phyloP scores from a whole-genome alignment of 2,329 filamentous ascomycete genomes.

The Corinectria fuckeliana region DNA sequence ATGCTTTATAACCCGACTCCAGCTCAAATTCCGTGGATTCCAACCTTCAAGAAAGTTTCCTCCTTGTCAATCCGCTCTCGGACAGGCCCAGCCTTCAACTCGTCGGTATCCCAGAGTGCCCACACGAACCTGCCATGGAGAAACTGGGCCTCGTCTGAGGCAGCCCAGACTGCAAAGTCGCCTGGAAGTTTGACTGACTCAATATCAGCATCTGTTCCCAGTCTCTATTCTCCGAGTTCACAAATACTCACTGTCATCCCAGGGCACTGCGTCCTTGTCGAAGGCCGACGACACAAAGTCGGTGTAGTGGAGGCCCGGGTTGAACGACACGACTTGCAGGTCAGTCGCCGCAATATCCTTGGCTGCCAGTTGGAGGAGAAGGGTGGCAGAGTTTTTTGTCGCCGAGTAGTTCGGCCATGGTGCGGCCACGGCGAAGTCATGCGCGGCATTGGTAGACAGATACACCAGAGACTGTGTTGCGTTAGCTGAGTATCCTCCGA shows the following conservation, averaged over 20 bases:
- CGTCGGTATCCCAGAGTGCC: conserved; percentile 57
- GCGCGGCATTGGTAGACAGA: not conserved
- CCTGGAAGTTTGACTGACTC: conserved; percentile 38
- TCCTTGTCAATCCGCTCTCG: conserved; percentile 16
- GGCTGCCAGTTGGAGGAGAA: conserved; percentile 34
- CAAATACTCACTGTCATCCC: not conserved
- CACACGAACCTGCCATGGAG: conserved; percentile 53
- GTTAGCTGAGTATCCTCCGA: not conserved
- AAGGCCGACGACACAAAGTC: not conserved
- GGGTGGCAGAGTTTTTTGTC: conserved; percentile 44
- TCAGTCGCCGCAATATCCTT: conserved; percentile 43
- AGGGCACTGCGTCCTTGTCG: not conserved
- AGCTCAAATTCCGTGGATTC: not conserved
- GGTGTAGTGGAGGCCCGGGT: conserved; percentile 41
- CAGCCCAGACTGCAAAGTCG: conserved; percentile 49
- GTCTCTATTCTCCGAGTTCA: not conserved
- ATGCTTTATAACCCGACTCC: too few species aligned
- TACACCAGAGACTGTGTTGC: not conserved
- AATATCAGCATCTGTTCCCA: not conserved
- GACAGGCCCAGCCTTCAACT: conserved; percentile 40
- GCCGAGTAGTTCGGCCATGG: conserved; percentile 42
- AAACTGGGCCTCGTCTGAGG: conserved; percentile 51
- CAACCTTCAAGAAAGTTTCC: not conserved
- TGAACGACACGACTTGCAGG: conserved; percentile 47
- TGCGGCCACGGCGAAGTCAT: not conserved